A percentile compares a stretch with the other conserved stretches of the same genome.
These are phyloP conservation scores for Yarrowia hollandica DNA, from an alignment of 805 yeast species.

Conservation along the genomic window DNA sequence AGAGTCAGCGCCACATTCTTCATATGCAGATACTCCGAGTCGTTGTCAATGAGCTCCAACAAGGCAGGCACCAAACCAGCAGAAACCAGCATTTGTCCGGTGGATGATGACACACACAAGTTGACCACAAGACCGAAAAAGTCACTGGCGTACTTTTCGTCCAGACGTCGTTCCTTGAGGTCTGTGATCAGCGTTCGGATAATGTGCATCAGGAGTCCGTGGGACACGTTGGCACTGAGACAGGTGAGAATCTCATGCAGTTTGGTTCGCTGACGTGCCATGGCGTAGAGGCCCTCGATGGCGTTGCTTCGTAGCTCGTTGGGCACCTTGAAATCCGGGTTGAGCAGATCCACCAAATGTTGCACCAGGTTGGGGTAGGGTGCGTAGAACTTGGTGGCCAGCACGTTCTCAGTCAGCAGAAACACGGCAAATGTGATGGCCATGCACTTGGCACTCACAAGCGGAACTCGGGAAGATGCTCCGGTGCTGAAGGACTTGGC, in stretches of 20 bases:
- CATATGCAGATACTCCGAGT: conserved; percentile 55
- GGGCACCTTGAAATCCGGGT: conserved; percentile 60
- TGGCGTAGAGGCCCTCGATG: conserved; percentile 64
- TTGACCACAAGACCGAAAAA: conserved; percentile 61
- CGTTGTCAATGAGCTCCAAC: conserved; percentile 57
- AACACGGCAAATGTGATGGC: conserved; percentile 66
- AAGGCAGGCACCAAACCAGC: conserved; percentile 76
- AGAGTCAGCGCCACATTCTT: conserved; percentile 65
- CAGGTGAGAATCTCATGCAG: conserved; percentile 75
- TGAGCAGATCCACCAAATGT: conserved; percentile 68
- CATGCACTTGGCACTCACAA: conserved; percentile 63
- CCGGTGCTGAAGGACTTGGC: conserved; percentile 66
- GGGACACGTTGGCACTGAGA: conserved; percentile 81
- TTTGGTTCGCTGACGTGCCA: conserved; percentile 66
- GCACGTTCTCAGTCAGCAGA: conserved; percentile 55
- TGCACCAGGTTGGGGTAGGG: conserved; percentile 69
- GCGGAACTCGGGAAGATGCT: conserved; percentile 54
- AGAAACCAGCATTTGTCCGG: conserved; percentile 54
- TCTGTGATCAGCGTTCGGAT: conserved; percentile 59
- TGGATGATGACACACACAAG: conserved; percentile 55
- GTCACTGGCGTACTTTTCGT: conserved; percentile 51
- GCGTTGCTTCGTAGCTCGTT: conserved; percentile 58
- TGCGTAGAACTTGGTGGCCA: conserved; percentile 67
- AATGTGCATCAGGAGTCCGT: conserved; percentile 76
- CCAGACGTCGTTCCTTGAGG: conserved; percentile 40